Evolutionary conservation across 1,139 yeast species (phyloP).

Genomic region (Groenewaldozyma sp.): DNA sequence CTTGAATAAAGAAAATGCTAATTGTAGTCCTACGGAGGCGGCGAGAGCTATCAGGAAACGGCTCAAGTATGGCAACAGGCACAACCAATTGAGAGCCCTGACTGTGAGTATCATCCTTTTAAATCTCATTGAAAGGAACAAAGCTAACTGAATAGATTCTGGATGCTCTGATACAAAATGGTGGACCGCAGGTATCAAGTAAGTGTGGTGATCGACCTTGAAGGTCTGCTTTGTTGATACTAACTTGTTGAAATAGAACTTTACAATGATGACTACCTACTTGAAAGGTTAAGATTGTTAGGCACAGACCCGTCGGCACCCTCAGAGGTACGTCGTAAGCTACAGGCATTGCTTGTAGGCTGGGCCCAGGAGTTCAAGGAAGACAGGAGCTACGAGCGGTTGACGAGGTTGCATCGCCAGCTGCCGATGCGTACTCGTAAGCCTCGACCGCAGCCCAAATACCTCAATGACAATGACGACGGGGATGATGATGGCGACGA

Average conservation of each 20-base stretch:
- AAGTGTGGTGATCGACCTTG: constrained; percentile 31
- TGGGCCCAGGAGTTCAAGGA: constrained; percentile 55
- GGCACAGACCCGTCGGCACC: constrained; percentile 38
- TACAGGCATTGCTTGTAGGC: constrained; percentile 43
- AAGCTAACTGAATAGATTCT: constrained; percentile 31
- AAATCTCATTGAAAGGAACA: background rate
- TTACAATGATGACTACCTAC: constrained; percentile 62
- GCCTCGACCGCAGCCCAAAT: constrained; percentile 26
- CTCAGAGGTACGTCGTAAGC: constrained; percentile 38
- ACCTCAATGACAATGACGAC: constrained; percentile 19
- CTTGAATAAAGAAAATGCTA: background rate
- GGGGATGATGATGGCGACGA: constrained; percentile 21
- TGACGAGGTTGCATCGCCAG: constrained; percentile 42
- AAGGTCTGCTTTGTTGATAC: constrained; percentile 1
- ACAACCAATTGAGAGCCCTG: constrained; percentile 58
- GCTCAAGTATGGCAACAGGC: constrained; percentile 67
- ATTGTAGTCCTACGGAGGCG: constrained; percentile 56
- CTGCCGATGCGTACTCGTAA: constrained; percentile 28
- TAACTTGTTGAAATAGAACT: constrained; percentile 29
- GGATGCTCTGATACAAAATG: constrained; percentile 70
- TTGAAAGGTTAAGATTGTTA: constrained; percentile 55
- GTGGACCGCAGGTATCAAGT: constrained; percentile 39
- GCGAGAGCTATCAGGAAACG: constrained; percentile 86
- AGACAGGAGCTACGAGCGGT: constrained; percentile 41
- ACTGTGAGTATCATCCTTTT: constrained; percentile 26